A percentile compares a stretch with the other conserved stretches of the same genome.
phyloP scores from a whole-genome alignment of 164 flowering plant genomes.

The Magnolia officinalis region DNA sequence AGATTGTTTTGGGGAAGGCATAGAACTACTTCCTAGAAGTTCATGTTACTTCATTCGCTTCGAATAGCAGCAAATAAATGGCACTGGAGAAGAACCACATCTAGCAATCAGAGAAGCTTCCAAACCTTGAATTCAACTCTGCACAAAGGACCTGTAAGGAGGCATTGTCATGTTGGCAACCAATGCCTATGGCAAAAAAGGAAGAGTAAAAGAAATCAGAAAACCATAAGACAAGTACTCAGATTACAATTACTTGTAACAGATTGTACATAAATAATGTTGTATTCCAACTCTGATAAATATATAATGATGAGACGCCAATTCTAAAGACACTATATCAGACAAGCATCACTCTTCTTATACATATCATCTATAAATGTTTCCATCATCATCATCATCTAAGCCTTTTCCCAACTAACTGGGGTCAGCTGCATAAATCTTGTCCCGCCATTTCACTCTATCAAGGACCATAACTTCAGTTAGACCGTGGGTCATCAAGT shows the following conservation, averaged over 20 bases:
- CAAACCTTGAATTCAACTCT: constrained; percentile 11
- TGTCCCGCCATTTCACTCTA: too few species aligned
- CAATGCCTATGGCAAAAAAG: neutral
- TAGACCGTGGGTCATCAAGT: too few species aligned
- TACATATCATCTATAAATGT: too few species aligned
- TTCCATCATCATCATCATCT: too few species aligned
- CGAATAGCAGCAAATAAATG: constrained; percentile 8
- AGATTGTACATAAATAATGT: neutral
- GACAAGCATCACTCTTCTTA: too few species aligned
- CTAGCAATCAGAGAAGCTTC: constrained; percentile 10
- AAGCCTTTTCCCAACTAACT: too few species aligned
- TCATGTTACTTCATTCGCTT: constrained; percentile 7
- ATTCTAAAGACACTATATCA: neutral
- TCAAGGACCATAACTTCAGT: too few species aligned
- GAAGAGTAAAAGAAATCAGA: neutral
- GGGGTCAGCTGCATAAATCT: too few species aligned
- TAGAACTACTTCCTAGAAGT: constrained; percentile 11
- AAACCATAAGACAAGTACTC: neutral
- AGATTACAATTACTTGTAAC: neutral
- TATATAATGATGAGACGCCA: too few species aligned
- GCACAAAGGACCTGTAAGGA: constrained; percentile 10
- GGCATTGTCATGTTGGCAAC: neutral
- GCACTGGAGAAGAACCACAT: neutral
- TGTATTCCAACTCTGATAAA: neutral
- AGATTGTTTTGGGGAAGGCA: constrained; percentile 48